phyloP scores from a whole-genome alignment of 805 yeast species.

The Blastobotrys chiropterorum region DNA sequence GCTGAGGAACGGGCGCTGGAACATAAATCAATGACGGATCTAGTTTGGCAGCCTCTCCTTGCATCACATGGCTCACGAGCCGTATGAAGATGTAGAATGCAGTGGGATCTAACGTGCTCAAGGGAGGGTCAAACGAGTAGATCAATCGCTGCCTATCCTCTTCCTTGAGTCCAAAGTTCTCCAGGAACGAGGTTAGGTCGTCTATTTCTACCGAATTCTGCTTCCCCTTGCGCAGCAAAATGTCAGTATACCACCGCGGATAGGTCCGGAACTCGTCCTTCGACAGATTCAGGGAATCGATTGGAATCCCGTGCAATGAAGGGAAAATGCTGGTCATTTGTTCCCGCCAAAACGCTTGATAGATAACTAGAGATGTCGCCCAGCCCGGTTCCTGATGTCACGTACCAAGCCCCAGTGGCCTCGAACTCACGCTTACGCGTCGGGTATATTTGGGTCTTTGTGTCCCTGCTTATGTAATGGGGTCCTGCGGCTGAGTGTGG shows the following conservation, averaged over 20 bases:
- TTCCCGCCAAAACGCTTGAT: neutral
- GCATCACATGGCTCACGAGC: conserved; percentile 64
- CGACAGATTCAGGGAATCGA: conserved; percentile 50
- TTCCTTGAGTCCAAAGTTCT: conserved; percentile 63
- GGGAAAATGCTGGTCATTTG: neutral
- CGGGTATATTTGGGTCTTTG: neutral
- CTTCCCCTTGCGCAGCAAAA: conserved; percentile 59
- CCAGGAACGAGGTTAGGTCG: conserved; percentile 74
- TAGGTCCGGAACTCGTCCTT: conserved; percentile 77
- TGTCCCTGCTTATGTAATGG: too few relatives aligned
- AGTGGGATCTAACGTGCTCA: conserved; percentile 67
- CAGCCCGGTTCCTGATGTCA: neutral
- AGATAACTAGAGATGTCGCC: too few relatives aligned
- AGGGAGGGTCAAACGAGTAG: neutral
- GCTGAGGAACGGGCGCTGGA: conserved; percentile 67
- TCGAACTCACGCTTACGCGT: neutral
- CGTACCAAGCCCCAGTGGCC: neutral
- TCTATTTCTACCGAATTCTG: conserved; percentile 58
- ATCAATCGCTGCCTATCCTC: conserved; percentile 38
- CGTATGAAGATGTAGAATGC: conserved; percentile 86
- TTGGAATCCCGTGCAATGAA: conserved; percentile 13
- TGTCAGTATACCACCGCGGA: conserved; percentile 88
- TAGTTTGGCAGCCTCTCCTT: conserved; percentile 21
- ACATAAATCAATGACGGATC: conserved; percentile 19
- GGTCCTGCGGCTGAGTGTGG: too few relatives aligned